These are phyloP conservation scores for Nicotiana noctiflora DNA, from an alignment of 257 asterid species.

Conservation along the genomic window DNA sequence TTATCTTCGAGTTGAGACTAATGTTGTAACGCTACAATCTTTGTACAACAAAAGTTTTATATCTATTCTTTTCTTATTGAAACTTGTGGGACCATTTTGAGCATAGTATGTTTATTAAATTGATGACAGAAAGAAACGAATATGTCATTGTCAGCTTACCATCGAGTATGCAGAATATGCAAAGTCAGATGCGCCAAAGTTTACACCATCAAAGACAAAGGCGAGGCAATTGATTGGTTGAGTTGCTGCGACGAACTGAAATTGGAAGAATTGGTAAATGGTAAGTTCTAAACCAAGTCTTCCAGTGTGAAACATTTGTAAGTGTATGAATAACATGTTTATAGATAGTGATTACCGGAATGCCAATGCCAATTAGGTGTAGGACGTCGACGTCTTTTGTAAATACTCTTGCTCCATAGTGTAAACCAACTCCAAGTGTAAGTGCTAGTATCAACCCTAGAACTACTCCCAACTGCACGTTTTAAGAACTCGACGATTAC, in stretches of 20 bases:
- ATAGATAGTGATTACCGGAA: slow-evolving; percentile 42
- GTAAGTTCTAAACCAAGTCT: background rate
- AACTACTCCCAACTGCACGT: slow-evolving; percentile 53
- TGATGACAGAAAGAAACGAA: background rate
- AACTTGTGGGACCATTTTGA: background rate
- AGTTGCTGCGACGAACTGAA: slow-evolving; percentile 68
- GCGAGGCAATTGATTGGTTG: slow-evolving; percentile 72
- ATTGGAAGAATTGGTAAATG: background rate
- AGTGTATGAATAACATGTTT: background rate
- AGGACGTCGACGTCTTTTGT: slow-evolving; percentile 50
- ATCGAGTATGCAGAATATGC: slow-evolving; percentile 62
- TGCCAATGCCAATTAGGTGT: slow-evolving; percentile 45
- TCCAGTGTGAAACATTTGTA: background rate
- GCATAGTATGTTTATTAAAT: background rate
- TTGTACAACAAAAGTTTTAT: background rate
- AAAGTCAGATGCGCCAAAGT: slow-evolving; percentile 69
- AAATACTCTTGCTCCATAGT: slow-evolving; percentile 55
- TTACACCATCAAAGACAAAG: slow-evolving; percentile 71
- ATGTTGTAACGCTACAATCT: background rate
- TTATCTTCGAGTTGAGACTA: background rate
- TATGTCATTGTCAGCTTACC: slow-evolving; percentile 20
- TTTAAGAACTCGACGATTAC: background rate
- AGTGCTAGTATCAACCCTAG: slow-evolving; percentile 52
- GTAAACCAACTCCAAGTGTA: slow-evolving; percentile 51
- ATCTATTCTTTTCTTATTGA: no score